Evolutionary conservation across 805 yeast species (phyloP).

Genomic region (Candida caryicola): DNA sequence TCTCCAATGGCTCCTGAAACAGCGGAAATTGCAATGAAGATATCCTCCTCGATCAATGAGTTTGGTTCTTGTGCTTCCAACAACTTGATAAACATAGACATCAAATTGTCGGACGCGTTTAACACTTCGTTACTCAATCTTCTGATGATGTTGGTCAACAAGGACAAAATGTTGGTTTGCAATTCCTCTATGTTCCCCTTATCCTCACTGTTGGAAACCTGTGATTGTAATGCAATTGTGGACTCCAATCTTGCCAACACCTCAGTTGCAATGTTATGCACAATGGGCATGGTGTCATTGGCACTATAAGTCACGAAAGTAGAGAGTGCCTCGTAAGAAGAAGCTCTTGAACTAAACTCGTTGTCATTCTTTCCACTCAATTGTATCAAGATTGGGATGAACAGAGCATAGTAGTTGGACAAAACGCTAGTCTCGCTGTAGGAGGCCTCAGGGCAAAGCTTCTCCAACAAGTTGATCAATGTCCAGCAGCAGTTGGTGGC

Average conservation of each 20-base stretch:
- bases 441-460: slow-evolving; percentile 56
- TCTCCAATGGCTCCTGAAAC: slow-evolving; percentile 78
- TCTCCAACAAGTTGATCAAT: slow-evolving; percentile 86
- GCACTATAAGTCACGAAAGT: slow-evolving; percentile 76
- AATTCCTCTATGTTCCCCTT: slow-evolving; percentile 79
- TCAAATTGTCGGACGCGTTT: slow-evolving; percentile 72
- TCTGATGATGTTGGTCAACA: slow-evolving; percentile 80
- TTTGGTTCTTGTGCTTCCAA: slow-evolving; percentile 57
- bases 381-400: slow-evolving; percentile 68
- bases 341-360: slow-evolving; percentile 84
- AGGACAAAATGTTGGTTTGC: slow-evolving; percentile 75
- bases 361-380: slow-evolving; percentile 75
- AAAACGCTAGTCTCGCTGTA: slow-evolving; percentile 54
- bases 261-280: slow-evolving; percentile 72
- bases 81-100: slow-evolving; percentile 77
- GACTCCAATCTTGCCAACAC: slow-evolving; percentile 69
- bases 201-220: slow-evolving; percentile 65
- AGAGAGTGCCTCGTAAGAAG: slow-evolving; percentile 94
- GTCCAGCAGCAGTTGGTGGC: slow-evolving; percentile 99
- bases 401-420: slow-evolving; percentile 66
- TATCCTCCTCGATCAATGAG: slow-evolving; percentile 88
- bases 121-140: slow-evolving; percentile 66
- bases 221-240: slow-evolving; percentile 56
- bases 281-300: slow-evolving; percentile 61
- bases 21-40: slow-evolving; percentile 87